Evolutionary conservation across 2,329 filamentous ascomycete species (phyloP).

Genomic region (Pleurostoma richardsiae): DNA sequence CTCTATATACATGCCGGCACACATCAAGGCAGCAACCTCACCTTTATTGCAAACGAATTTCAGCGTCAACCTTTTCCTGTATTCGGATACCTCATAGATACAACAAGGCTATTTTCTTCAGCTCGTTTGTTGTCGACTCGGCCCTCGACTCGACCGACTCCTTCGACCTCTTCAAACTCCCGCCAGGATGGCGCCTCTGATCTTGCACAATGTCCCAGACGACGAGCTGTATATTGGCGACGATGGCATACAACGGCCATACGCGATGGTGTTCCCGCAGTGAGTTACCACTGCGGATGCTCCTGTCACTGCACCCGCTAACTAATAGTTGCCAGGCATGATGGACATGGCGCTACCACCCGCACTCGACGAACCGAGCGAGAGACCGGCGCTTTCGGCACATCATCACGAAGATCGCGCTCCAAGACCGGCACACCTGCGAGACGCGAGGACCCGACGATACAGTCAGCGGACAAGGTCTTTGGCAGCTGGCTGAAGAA

Average conservation of each 20-base stretch:
- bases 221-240: conserved; percentile 63
- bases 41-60: background rate
- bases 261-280: conserved; percentile 63
- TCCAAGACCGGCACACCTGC: conserved; percentile 56
- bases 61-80: background rate
- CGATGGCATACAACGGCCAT: conserved; percentile 60
- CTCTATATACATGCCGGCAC: too few relatives aligned
- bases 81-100: background rate
- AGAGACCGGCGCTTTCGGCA: conserved; percentile 62
- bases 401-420: conserved; percentile 59
- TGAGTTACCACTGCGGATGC: conserved; percentile 22
- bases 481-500: conserved; percentile 53
- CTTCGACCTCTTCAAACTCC: background rate
- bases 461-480: conserved; percentile 56
- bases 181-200: conserved; percentile 54
- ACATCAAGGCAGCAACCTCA: background rate
- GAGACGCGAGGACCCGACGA: conserved; percentile 56
- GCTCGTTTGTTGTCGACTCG: background rate
- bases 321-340: conserved; percentile 29
- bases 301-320: background rate
- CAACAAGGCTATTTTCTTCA: background rate
- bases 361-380: conserved; percentile 49
- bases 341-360: conserved; percentile 40
- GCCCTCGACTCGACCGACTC: background rate
- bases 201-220: conserved; percentile 64